Evolutionary conservation across 2,329 filamentous ascomycete species (phyloP).

Genomic region (Knufia petricola): DNA sequence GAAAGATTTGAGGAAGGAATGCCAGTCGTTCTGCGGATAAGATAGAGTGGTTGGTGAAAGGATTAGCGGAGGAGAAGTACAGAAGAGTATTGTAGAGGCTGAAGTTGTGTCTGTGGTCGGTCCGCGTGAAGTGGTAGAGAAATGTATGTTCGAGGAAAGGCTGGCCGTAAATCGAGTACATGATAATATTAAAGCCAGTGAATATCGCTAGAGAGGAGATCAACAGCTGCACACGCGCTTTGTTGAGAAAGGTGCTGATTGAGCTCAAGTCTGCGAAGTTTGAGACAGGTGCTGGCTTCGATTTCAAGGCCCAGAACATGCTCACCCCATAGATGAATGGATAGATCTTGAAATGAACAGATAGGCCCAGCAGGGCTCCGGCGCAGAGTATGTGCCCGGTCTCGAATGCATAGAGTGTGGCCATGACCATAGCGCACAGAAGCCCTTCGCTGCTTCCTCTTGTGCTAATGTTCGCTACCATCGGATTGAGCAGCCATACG

Average conservation of each 20-base stretch:
- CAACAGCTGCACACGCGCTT: constrained; percentile 30
- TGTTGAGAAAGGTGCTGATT: constrained; percentile 30
- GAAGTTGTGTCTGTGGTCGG: constrained; percentile 97
- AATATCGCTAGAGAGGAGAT: constrained; percentile 64
- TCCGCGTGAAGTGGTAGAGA: constrained; percentile 81
- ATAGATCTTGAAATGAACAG: constrained; percentile 97
- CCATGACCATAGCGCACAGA: constrained; percentile 73
- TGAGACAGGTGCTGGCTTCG: constrained; percentile 6
- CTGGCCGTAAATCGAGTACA: constrained; percentile 69
- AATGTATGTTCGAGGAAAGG: constrained; percentile 85
- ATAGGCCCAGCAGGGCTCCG: constrained; percentile 66
- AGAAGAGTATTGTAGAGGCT: constrained; percentile 89
- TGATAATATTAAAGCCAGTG: constrained; percentile 59
- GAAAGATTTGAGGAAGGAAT: constrained; percentile 76
- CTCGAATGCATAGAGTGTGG: constrained; percentile 72
- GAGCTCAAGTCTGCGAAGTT: constrained; percentile 16
- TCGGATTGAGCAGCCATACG: constrained; percentile 92
- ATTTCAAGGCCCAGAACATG: constrained; percentile 34
- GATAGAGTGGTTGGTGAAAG: constrained; percentile 27
- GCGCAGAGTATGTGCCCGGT: constrained; percentile 55
- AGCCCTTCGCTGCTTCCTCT: constrained; percentile 88
- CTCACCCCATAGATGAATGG: constrained; percentile 83
- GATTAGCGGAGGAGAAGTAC: constrained; percentile 67
- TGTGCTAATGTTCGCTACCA: constrained; percentile 96
- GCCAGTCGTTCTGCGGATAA: constrained; percentile 64